phyloP scores from a whole-genome alignment of 768 basidiomycete genomes.

The Boletus sensibilis region DNA sequence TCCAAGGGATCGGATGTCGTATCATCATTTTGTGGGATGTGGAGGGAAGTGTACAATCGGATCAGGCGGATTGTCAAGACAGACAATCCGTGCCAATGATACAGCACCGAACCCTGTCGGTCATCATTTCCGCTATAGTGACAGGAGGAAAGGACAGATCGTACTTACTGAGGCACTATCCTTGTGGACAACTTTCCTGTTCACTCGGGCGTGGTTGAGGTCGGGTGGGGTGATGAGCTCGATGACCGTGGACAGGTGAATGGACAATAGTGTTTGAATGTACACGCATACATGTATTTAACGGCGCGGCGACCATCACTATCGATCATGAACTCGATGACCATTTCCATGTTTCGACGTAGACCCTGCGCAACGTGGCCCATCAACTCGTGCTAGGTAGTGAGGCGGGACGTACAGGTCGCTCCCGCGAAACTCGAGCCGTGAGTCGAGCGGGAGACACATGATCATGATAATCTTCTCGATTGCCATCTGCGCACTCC shows the following conservation, averaged over 20 bases:
- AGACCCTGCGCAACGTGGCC: constrained; percentile 47
- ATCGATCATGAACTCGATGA: constrained; percentile 76
- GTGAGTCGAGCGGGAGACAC: constrained; percentile 78
- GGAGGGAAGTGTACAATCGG: not conserved
- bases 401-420: constrained; percentile 59
- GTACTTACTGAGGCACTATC: constrained; percentile 57
- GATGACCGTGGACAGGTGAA: constrained; percentile 48
- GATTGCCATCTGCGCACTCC: constrained; percentile 45
- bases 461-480: constrained; percentile 76
- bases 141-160: not conserved
- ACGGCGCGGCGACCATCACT: constrained; percentile 56
- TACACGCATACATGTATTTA: constrained; percentile 48
- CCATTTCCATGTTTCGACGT: constrained; percentile 74
- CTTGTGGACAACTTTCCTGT: constrained; percentile 80
- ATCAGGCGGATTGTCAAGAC: constrained; percentile 11
- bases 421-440: constrained; percentile 86
- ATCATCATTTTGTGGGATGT: not conserved
- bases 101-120: constrained; percentile 60
- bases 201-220: constrained; percentile 85
- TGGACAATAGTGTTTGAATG: not conserved
- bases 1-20: not conserved
- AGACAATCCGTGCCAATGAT: constrained; percentile 63
- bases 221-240: constrained; percentile 79
- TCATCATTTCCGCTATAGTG: not conserved
- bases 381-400: not conserved